phyloP scores from a whole-genome alignment of 1,284 basidiomycete genomes.

The Kwoniella shivajii region DNA sequence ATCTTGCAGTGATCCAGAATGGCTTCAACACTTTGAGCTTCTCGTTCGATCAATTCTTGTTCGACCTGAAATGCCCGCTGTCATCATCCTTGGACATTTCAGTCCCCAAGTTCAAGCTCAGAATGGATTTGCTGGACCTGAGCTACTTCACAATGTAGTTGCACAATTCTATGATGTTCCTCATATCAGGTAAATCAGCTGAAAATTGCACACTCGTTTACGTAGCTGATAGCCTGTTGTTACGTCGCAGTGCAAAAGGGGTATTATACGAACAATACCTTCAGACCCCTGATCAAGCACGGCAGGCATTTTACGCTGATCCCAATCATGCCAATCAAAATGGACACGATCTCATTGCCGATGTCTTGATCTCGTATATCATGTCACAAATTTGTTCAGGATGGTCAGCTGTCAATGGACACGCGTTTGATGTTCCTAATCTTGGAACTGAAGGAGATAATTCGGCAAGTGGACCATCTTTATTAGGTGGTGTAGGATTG shows the following conservation, averaged over 20 bases:
- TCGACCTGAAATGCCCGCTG: conserved; percentile 82
- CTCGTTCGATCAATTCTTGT: conserved; percentile 86
- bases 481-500: conserved; percentile 46
- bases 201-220: neutral
- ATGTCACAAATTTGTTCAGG: conserved; percentile 81
- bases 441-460: conserved; percentile 52
- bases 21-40: conserved; percentile 82
- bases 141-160: conserved; percentile 81
- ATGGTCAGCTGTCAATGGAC: conserved; percentile 74
- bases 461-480: conserved; percentile 37
- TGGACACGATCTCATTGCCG: conserved; percentile 82
- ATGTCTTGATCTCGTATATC: conserved; percentile 83
- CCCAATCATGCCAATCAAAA: conserved; percentile 74
- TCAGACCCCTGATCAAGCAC: conserved; percentile 67
- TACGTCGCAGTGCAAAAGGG: conserved; percentile 73
- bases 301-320: conserved; percentile 72
- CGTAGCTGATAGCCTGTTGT: neutral
- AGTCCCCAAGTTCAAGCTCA: conserved; percentile 75
- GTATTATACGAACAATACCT: conserved; percentile 81
- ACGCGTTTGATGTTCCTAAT: conserved; percentile 62
- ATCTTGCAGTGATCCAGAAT: conserved; percentile 64
- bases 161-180: conserved; percentile 95
- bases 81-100: conserved; percentile 89
- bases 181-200: conserved; percentile 65
- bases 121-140: conserved; percentile 81